phyloP scores from a whole-genome alignment of 208 protist genomes.

The Angomonas desouzai region DNA sequence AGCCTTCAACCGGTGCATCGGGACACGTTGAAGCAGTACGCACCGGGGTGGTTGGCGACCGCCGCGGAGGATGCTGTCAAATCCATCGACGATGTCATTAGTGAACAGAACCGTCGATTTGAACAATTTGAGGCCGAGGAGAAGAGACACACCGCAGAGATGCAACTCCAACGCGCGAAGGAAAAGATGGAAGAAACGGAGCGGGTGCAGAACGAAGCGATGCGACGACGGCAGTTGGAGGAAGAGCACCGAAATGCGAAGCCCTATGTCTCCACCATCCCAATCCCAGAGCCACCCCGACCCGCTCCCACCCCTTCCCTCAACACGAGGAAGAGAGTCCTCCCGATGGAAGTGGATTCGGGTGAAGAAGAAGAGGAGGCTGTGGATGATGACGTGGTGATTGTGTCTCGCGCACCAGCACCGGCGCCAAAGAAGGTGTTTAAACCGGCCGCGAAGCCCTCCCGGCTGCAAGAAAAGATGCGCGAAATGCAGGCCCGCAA shows the following conservation, averaged over 20 bases:
- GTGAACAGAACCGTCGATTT: conserved; percentile 48
- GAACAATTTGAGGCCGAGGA: conserved; percentile 63
- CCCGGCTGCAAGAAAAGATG: conserved; percentile 34
- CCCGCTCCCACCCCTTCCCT: no score
- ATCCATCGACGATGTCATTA: conserved; percentile 36
- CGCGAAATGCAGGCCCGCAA: conserved; percentile 20
- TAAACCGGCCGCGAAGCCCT: background rate
- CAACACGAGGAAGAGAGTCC: no score
- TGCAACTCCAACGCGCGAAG: conserved; percentile 18
- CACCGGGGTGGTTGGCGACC: conserved; percentile 42
- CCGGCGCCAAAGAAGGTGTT: conserved; percentile 7
- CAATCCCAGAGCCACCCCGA: background rate
- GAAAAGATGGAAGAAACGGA: conserved; percentile 14
- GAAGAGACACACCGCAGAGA: conserved; percentile 17
- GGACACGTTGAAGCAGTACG: conserved; percentile 26
- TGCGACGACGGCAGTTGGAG: conserved; percentile 17
- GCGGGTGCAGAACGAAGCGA: conserved; percentile 19
- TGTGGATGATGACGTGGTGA: background rate
- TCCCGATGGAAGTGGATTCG: no score
- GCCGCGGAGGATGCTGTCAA: conserved; percentile 22
- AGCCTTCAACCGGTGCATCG: conserved; percentile 20
- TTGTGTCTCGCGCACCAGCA: background rate
- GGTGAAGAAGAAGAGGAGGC: background rate
- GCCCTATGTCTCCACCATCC: background rate
- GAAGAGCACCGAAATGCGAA: background rate